Base-by-base conservation (phyloP, 176 grass and related monocot genomes). In the Echinochloa phyllopogon region DNA sequence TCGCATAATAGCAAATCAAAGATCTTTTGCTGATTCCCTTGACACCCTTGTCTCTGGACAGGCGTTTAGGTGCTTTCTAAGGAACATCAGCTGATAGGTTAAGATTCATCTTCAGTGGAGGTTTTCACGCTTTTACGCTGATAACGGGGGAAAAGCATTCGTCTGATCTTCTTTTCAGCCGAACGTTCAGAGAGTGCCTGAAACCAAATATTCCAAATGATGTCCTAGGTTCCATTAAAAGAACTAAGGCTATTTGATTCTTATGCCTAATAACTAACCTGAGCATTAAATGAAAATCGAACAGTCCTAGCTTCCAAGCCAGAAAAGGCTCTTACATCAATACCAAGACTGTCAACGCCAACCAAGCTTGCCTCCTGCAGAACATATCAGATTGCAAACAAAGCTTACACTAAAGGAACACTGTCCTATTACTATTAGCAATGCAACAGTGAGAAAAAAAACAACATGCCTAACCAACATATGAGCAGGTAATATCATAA, bases 131-230 rank as follows among this genome's bases (percentile, higher is more conserved):
- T 75, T 83, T 99, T 99, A 12, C 85, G 83, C 48, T 87, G 87
- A 42, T 81, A 79, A 9, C 86, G 86, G 0, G 89, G 85, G 39
- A 92, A 99, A 91, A 96, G 88, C 94, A 99, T 96, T 63, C 91
- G 76, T 38, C 85, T 96, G 70, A 96, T 99, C 86, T 99, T 99
- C 83, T 92, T 96, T 86, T 96, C 90, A 61, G 93, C 94, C 36
- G 91, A 89, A 74, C 85, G 94, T 87, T 94, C 91, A 52, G 90
- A 94, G 3, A 84, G 83, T 12, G 88, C 94, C 96, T 99, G 84
- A 63, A 84, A 75, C 75, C 64, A 91, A 74, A 69, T 20, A 20
- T 42, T 55, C 15, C 16, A 60, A 80, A 66, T 57, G 44, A 81
- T 80, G 41, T 52, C 82, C 40, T 75, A 50, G 9, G 48, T 52